Evolutionary conservation across 2,329 filamentous ascomycete species (phyloP).

Genomic region (Alternaria viburni): DNA sequence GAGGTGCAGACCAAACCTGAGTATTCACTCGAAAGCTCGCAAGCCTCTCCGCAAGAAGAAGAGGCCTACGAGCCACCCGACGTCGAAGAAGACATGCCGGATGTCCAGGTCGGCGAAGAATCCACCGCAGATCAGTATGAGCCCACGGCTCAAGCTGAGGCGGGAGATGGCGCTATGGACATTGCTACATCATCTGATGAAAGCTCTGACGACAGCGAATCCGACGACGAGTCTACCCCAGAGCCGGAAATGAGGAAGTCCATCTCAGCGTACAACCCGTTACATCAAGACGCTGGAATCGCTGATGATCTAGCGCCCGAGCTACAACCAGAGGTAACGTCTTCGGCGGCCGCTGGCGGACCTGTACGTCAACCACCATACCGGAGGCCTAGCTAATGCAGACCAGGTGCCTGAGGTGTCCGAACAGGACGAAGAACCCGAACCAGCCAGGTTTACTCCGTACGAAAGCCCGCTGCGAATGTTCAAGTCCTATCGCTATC

Average conservation of each 20-base stretch:
- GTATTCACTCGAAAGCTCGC: constrained; percentile 16
- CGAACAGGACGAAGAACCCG: constrained; percentile 20
- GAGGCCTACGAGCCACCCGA: constrained; percentile 43
- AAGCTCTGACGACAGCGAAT: constrained; percentile 29
- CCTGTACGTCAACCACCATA: constrained; percentile 27
- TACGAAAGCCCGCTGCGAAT: constrained; percentile 84
- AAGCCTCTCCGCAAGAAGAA: constrained; percentile 34
- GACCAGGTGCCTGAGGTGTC: constrained; percentile 16
- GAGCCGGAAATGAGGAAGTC: constrained; percentile 18
- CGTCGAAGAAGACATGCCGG: constrained; percentile 25
- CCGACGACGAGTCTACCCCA: constrained; percentile 24
- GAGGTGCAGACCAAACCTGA: constrained; percentile 3
- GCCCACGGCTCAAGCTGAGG: constrained; percentile 17
- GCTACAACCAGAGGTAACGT: constrained; percentile 36
- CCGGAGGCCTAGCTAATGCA: constrained; percentile 20
- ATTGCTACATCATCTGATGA: constrained; percentile 40
- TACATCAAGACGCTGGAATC: constrained; percentile 21
- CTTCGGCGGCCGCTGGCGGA: constrained; percentile 13
- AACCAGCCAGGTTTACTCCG: constrained; percentile 57
- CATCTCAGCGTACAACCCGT: constrained; percentile 15
- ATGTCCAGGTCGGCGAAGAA: constrained; percentile 3
- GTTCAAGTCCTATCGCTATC: constrained; percentile 90
- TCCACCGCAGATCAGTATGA: neutral
- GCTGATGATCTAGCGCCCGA: constrained; percentile 51
- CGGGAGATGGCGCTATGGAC: constrained; percentile 44